phyloP scores from a whole-genome alignment of 148 eudicot genomes.

The Rhododendron mucronatum region DNA sequence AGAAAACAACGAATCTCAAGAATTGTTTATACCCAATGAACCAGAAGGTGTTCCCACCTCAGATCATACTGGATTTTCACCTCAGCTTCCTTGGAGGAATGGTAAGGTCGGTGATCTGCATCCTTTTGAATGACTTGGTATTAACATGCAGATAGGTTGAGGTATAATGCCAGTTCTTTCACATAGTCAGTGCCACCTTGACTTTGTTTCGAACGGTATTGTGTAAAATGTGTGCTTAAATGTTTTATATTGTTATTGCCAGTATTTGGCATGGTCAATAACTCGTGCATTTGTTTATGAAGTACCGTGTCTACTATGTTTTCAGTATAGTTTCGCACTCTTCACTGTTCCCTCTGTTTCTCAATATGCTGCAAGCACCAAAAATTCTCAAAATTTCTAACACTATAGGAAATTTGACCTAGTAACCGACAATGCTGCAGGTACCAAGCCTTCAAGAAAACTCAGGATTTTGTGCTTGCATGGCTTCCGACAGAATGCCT shows the following conservation, averaged over 20 bases:
- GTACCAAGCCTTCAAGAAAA: slow-evolving; percentile 45
- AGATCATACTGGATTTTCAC: slow-evolving; percentile 13
- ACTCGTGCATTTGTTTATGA: not conserved
- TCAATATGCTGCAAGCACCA: not conserved
- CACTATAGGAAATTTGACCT: not conserved
- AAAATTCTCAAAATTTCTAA: not conserved
- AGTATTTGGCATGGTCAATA: not conserved
- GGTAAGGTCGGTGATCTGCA: slow-evolving; percentile 38
- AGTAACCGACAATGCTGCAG: slow-evolving; percentile 16
- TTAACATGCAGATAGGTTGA: not conserved
- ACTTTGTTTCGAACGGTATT: not conserved
- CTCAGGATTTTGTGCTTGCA: slow-evolving; percentile 88
- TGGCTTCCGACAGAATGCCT: slow-evolving; percentile 96
- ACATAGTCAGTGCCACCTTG: not conserved
- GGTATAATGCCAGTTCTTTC: not conserved
- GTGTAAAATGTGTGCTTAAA: not conserved
- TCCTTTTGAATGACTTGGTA: not conserved
- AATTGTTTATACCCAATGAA: slow-evolving; percentile 6
- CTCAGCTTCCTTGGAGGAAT: slow-evolving; percentile 18
- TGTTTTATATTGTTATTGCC: not conserved
- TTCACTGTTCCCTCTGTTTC: not conserved
- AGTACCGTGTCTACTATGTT: not conserved
- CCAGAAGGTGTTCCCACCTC: slow-evolving; percentile 21
- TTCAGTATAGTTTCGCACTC: not conserved
- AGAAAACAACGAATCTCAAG: slow-evolving; percentile 19